Evolutionary conservation across 2,329 filamentous ascomycete genomes (phyloP).

Genomic region (Paecilomyces niveus): DNA sequence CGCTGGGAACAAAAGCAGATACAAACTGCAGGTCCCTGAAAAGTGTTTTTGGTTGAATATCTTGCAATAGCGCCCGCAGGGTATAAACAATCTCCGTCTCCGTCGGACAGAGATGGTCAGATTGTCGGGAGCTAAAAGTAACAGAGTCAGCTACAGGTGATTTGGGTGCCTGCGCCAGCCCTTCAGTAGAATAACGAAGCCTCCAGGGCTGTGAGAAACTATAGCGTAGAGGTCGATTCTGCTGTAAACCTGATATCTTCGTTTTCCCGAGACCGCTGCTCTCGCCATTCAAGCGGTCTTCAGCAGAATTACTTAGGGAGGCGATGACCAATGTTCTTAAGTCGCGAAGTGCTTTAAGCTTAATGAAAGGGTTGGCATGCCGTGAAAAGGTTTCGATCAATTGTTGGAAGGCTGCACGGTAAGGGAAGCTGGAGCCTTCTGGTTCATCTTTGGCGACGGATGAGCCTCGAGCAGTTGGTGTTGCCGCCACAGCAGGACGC

Average conservation of each 20-base stretch:
- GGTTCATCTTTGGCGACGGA: constrained; percentile 29
- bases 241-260: constrained; percentile 4
- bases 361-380: constrained; percentile 78
- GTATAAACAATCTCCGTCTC: constrained; percentile 58
- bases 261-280: constrained; percentile 3
- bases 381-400: constrained; percentile 81
- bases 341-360: constrained; percentile 76
- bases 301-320: constrained; percentile 56
- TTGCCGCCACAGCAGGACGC: neutral
- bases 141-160: constrained; percentile 22
- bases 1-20: constrained; percentile 52
- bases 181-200: constrained; percentile 8
- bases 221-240: constrained; percentile 16
- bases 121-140: constrained; percentile 26
- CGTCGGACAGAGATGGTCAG: constrained; percentile 47
- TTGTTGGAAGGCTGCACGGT: constrained; percentile 69
- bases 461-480: neutral
- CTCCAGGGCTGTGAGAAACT: constrained; percentile 25
- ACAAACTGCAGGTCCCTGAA: constrained; percentile 75
- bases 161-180: constrained; percentile 13
- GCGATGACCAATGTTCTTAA: constrained; percentile 75
- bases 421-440: constrained; percentile 56
- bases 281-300: constrained; percentile 14
- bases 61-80: constrained; percentile 60
- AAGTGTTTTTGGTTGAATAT: constrained; percentile 68